Evolutionary conservation across 345 rosid species (phyloP), one percentile per base, ranked within the genome.

Genomic region (Gossypium anomalum): DNA sequence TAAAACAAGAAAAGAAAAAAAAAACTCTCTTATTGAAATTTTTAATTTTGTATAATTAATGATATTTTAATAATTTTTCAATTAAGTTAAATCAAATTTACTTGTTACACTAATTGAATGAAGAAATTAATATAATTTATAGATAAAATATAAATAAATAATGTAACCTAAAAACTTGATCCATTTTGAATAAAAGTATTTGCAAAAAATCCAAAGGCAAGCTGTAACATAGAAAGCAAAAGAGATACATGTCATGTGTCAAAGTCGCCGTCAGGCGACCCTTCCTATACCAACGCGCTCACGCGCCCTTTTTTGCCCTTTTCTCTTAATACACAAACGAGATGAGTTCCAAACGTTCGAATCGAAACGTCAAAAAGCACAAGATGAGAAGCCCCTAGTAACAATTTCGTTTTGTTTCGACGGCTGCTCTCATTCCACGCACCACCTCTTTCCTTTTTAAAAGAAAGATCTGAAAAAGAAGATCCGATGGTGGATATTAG

Each of bases 251-350:
- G 17, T 67, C 1, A 20, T 49, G 9, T 49, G 72, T 49, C 59
- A 2, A 63, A 49, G 72, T 53, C 80, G 85, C 80, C 85, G 71
- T 67, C 85, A 49, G 78, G 73, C 55, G 73, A 73, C 70, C 13
- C 16, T 59, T 48, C 48, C 77, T 48, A 67, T 23, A 3, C 71
- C 17, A 29, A 58, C 56, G 56, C 56, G 13, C 13, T 15, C 67
- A 56, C 81, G 45, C 67, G n/a, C 52, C n/a, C 41, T 34, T 5
- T 72, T 23, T 14, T 20, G 6, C 23, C 10, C 7, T 75, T 59
- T 72, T 58, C 9, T 41, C 22, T 51, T 69, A 49, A 51, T 20
- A 12, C 17, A 34, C 58, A 45, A 27, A 56, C 45, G 43, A 72
- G 19, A 9, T 57, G 41, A 5, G 41, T 22, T 52, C 59, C 27